Percentiles rank a stretch among this genome's conserved stretches.
Conservation (phyloP, 345 rosid species). For the Turnera subulata region DNA sequence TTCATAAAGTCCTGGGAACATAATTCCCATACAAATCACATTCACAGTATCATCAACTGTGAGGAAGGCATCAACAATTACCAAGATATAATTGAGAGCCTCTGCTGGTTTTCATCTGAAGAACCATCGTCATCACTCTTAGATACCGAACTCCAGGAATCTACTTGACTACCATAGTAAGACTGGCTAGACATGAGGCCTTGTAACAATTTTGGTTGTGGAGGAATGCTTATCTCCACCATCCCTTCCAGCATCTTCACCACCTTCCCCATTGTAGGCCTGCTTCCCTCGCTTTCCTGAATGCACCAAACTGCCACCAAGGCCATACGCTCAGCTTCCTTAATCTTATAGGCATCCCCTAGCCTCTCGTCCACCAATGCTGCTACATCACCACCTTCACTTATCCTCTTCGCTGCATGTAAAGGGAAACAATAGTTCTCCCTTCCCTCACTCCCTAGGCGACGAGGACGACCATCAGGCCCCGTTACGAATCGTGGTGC, state of each 20-base stretch:
- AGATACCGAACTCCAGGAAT: slow-evolving; percentile 26
- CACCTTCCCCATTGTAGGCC: slow-evolving; percentile 29
- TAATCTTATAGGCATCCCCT: slow-evolving; percentile 11
- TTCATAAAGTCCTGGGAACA: no score
- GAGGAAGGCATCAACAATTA: no score
- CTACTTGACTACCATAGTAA: slow-evolving; percentile 45
- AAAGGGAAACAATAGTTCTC: slow-evolving; percentile 87
- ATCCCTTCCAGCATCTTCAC: slow-evolving; percentile 28
- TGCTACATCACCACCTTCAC: slow-evolving; percentile 34
- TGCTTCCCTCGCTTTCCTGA: slow-evolving; percentile 22
- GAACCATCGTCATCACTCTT: slow-evolving; percentile 26
- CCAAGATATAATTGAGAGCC: no score
- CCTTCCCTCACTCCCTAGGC: slow-evolving; percentile 22
- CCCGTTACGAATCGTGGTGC: slow-evolving; percentile 27
- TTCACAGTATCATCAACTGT: no score
- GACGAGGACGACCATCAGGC: slow-evolving; percentile 21
- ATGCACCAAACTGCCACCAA: slow-evolving; percentile 30
- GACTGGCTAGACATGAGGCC: slow-evolving; percentile 77
- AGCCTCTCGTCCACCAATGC: slow-evolving; percentile 21
- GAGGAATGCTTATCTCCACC: slow-evolving; percentile 35
- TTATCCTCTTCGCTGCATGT: slow-evolving; percentile 71
- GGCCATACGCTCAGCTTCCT: slow-evolving; percentile 19
- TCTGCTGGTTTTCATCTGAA: no score
- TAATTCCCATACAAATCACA: no score
- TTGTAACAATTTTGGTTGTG: slow-evolving; percentile 74